These are phyloP conservation scores for Fusarium sp. DNA, from an alignment of 2,329 filamentous ascomycete genomes.

Conservation along the genomic window DNA sequence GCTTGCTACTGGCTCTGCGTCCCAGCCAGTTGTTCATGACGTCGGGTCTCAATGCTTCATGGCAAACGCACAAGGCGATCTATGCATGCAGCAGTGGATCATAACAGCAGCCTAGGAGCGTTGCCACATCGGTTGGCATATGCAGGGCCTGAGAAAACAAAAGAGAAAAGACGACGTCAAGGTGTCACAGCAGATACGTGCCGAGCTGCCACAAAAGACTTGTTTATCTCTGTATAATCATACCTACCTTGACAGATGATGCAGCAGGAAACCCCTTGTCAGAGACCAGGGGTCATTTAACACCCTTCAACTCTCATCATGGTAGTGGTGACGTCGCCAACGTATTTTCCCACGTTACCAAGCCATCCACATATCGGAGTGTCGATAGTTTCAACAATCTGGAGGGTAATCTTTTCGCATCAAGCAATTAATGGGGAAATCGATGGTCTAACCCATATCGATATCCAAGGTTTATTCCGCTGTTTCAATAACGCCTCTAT, in stretches of 20 bases:
- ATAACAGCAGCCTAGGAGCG: slow-evolving; percentile 35
- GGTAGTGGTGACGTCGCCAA: slow-evolving; percentile 7
- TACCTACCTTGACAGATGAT: slow-evolving; percentile 12
- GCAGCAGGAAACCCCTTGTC: slow-evolving; percentile 34
- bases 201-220: slow-evolving; percentile 14
- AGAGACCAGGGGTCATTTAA: slow-evolving; percentile 38
- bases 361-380: slow-evolving; percentile 3
- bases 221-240: slow-evolving; percentile 14
- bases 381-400: slow-evolving; percentile 13
- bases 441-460: not conserved
- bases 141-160: slow-evolving; percentile 41
- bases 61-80: slow-evolving; percentile 1
- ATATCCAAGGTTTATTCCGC: slow-evolving; percentile 16
- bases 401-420: slow-evolving; percentile 1
- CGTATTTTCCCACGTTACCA: slow-evolving; percentile 8
- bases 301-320: slow-evolving; percentile 29
- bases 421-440: not conserved
- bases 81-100: slow-evolving; percentile 38
- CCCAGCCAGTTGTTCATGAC: not conserved
- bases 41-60: slow-evolving; percentile 13
- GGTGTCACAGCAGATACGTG: slow-evolving; percentile 9
- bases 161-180: slow-evolving; percentile 37
- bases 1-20: slow-evolving; percentile 1
- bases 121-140: slow-evolving; percentile 45
- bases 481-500: slow-evolving; percentile 27